phyloP scores from a whole-genome alignment of 345 rosid species.

The Pugionium dolabratum region DNA sequence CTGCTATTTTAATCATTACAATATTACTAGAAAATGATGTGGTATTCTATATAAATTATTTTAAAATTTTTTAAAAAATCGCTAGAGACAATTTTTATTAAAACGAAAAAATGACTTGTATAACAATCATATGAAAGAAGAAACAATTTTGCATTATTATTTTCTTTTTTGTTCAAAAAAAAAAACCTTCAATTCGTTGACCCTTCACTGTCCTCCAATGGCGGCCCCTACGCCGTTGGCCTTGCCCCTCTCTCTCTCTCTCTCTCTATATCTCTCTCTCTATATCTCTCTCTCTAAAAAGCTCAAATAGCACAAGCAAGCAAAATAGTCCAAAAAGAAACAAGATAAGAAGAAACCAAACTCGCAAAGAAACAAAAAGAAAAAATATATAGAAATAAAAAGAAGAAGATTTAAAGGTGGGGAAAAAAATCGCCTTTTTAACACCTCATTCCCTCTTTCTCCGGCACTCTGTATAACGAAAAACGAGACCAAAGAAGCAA shows the following conservation, averaged over 20 bases:
- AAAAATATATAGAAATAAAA: conserved; percentile 29
- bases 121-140: conserved; percentile 42
- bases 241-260: conserved; percentile 45
- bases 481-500: conserved; percentile 31
- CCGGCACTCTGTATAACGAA: conserved; percentile 44
- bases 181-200: conserved; percentile 60
- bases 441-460: conserved; percentile 45
- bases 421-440: conserved; percentile 37
- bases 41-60: conserved; percentile 3
- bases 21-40: conserved; percentile 39
- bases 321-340: conserved; percentile 48
- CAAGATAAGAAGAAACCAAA: conserved; percentile 42
- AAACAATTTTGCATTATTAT: conserved; percentile 28
- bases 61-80: conserved; percentile 12
- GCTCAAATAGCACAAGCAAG: conserved; percentile 45
- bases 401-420: background rate
- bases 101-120: conserved; percentile 29
- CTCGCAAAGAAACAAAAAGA: conserved; percentile 35
- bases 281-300: conserved; percentile 41
- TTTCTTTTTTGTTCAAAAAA: background rate
- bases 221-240: conserved; percentile 99
- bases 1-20: conserved; percentile 36
- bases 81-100: conserved; percentile 33
- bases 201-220: conserved; percentile 76
- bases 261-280: too few relatives aligned